Conservation (phyloP, 768 basidiomycete species). For the Mycena venus region DNA sequence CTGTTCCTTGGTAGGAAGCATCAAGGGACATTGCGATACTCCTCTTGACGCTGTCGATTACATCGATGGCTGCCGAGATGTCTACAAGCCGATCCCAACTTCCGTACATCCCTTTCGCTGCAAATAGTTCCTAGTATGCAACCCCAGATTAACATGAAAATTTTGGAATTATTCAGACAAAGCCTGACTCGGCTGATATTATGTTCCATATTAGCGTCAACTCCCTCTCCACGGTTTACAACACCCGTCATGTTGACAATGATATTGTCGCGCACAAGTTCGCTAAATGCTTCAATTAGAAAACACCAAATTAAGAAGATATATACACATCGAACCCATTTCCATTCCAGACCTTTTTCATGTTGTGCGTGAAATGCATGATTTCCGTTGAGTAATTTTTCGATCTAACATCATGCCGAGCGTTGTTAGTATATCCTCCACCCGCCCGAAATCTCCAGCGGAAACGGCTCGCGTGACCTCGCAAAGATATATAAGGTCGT, state of each 20-base stretch:
- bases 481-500: too few species aligned
- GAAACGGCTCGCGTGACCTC: too few species aligned
- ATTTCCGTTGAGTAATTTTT: conserved; percentile 51
- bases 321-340: conserved; percentile 46
- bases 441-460: conserved; percentile 34
- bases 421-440: conserved; percentile 46
- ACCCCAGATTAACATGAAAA: too few species aligned
- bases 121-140: conserved; percentile 22
- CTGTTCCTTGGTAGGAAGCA: conserved; percentile 40
- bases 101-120: conserved; percentile 43
- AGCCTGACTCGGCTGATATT: conserved; percentile 49
- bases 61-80: conserved; percentile 44
- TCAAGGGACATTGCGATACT: conserved; percentile 34
- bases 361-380: conserved; percentile 42
- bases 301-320: too few species aligned
- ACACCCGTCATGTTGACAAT: conserved; percentile 43
- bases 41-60: conserved; percentile 43
- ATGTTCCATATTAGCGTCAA: conserved; percentile 55
- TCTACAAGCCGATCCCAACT: conserved; percentile 48
- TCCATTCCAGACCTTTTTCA: conserved; percentile 48
- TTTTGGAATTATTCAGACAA: too few species aligned
- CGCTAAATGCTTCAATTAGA: conserved; percentile 46
- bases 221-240: conserved; percentile 45
- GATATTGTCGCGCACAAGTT: conserved; percentile 53
- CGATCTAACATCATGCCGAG: conserved; percentile 47